Percentiles rank a stretch among this genome's conserved stretches.
These are phyloP conservation scores for Melampsora medusae DNA, from an alignment of 1,284 basidiomycete genomes.

Conservation along the genomic window DNA sequence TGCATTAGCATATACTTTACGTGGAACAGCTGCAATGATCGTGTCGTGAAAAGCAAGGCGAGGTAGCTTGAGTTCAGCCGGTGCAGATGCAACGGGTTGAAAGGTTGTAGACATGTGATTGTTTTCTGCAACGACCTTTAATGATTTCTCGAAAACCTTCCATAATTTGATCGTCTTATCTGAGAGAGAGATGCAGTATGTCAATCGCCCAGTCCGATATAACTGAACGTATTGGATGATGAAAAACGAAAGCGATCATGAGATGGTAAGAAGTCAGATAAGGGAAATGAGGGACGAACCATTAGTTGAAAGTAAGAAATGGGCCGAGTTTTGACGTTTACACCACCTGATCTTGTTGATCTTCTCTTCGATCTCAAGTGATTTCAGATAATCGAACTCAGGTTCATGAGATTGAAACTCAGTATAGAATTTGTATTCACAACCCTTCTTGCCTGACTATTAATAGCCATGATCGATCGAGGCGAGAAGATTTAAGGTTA, in stretches of 20 bases:
- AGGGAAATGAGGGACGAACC: conserved; percentile 15
- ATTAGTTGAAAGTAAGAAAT: conserved; percentile 95
- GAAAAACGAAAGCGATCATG: conserved; percentile 31
- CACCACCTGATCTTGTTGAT: conserved; percentile 99
- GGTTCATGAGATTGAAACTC: conserved; percentile 99
- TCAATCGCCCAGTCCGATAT: neutral
- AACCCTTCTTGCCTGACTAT: conserved; percentile 79
- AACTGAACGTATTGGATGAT: neutral
- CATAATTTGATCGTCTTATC: conserved; percentile 99
- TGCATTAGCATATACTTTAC: conserved; percentile 98
- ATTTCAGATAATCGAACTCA: conserved; percentile 99
- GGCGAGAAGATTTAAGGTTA: no score
- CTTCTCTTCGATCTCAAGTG: conserved; percentile 99
- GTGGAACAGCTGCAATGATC: conserved; percentile 95
- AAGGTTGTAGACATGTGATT: conserved; percentile 63
- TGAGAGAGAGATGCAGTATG: conserved; percentile 53
- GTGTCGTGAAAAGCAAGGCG: conserved; percentile 91
- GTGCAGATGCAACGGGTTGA: conserved; percentile 44
- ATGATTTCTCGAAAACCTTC: conserved; percentile 98
- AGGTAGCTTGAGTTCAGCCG: conserved; percentile 70
- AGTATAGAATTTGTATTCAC: conserved; percentile 99
- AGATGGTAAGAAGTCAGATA: conserved; percentile 40
- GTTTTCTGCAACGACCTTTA: conserved; percentile 94
- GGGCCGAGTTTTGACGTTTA: conserved; percentile 92
- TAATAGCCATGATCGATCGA: conserved; percentile 6